A percentile compares a stretch with the other conserved stretches of the same genome.
Evolutionary conservation across 2,329 filamentous ascomycete genomes (phyloP).

Genomic region (Aureobasidium sp.): DNA sequence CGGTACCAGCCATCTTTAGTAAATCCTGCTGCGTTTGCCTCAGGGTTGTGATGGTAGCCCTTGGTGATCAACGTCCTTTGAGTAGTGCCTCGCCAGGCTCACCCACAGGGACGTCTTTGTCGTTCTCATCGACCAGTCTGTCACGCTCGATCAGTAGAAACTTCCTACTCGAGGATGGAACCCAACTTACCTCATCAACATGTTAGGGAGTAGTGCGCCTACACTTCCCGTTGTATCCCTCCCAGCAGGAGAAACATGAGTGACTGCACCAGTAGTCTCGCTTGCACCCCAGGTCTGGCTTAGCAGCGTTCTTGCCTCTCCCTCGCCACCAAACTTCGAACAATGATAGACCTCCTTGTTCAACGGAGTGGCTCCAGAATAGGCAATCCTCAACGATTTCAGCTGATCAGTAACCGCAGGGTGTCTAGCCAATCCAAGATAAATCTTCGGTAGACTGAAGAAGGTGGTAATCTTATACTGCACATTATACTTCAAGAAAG

Average conservation of each 20-base stretch:
- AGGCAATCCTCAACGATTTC: conserved; percentile 25
- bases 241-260: conserved; percentile 17
- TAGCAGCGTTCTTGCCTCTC: conserved; percentile 28
- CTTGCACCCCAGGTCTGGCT: conserved; percentile 51
- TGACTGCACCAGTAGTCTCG: conserved; percentile 45
- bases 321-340: conserved; percentile 46
- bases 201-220: conserved; percentile 31
- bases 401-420: conserved; percentile 39
- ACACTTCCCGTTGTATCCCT: conserved; percentile 26
- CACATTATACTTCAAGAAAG: conserved; percentile 46
- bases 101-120: conserved; percentile 30
- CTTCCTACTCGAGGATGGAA: no score
- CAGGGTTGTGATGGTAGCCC: conserved; percentile 26
- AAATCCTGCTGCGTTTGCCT: conserved; percentile 18
- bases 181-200: background rate
- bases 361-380: conserved; percentile 34
- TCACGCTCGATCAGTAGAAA: background rate
- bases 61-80: conserved; percentile 33
- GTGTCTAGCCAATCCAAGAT: conserved; percentile 49
- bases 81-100: conserved; percentile 38
- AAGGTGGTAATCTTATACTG: conserved; percentile 45
- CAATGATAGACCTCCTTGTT: conserved; percentile 24
- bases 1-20: conserved; percentile 16
- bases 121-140: conserved; percentile 35
- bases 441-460: conserved; percentile 55